phyloP scores from a whole-genome alignment of 1,139 yeast species.

The Pichia cactophila region DNA sequence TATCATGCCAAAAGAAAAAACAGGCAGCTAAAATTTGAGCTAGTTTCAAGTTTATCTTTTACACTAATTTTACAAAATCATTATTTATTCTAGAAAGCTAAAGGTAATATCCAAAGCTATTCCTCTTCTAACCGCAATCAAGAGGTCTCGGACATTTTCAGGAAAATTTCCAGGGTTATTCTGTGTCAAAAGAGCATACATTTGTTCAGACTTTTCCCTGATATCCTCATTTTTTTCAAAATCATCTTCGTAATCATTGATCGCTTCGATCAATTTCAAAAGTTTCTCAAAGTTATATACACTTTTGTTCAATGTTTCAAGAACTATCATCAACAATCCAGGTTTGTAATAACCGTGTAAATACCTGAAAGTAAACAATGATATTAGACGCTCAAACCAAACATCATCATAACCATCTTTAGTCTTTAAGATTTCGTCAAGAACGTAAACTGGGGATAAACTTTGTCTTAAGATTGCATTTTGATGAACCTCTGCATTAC shows the following conservation, averaged over 20 bases:
- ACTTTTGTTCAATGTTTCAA: slow-evolving; percentile 16
- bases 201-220: slow-evolving; percentile 7
- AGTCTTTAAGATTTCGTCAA: slow-evolving; percentile 15
- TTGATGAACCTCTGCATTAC: background rate
- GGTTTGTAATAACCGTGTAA: slow-evolving; percentile 55
- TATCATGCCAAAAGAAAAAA: too few relatives aligned
- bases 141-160: background rate
- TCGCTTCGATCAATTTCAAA: slow-evolving; percentile 19
- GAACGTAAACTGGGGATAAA: slow-evolving; percentile 22
- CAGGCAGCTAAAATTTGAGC: too few relatives aligned
- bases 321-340: slow-evolving; percentile 33
- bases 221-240: slow-evolving; percentile 10
- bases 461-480: slow-evolving; percentile 24
- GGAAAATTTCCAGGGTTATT: background rate
- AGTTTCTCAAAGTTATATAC: slow-evolving; percentile 18
- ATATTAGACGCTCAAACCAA: slow-evolving; percentile 34
- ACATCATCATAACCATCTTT: slow-evolving; percentile 13
- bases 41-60: too few relatives aligned
- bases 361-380: slow-evolving; percentile 55
- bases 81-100: slow-evolving; percentile 6
- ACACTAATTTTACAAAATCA: background rate
- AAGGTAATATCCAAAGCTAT: slow-evolving; percentile 11
- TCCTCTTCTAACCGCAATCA: slow-evolving; percentile 4
- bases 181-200: slow-evolving; percentile 14
- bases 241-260: slow-evolving; percentile 20